A percentile compares a stretch with the other conserved stretches of the same genome.
Conservation (phyloP, 306 rosid species). For the Datisca glomerata region DNA sequence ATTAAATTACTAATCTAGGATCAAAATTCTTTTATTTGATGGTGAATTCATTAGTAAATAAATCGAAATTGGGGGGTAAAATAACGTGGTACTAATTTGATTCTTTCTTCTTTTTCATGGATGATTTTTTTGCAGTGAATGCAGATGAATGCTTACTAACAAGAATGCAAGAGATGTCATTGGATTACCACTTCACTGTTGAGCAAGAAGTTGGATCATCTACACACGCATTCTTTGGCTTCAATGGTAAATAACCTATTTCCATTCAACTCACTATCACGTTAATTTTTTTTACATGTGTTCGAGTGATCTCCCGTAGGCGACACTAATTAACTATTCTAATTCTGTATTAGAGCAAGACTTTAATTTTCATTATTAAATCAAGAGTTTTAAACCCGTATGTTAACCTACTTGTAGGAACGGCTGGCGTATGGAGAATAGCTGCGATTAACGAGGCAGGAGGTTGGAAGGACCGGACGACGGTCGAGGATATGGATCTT, state of each 20-base stretch:
- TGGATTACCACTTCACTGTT: conserved; percentile 65
- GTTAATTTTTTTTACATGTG: too few relatives aligned
- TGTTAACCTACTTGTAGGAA: conserved; percentile 22
- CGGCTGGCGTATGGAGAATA: conserved; percentile 68
- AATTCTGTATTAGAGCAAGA: not conserved
- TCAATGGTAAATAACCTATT: conserved; percentile 30
- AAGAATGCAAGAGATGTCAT: conserved; percentile 72
- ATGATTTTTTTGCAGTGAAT: conserved; percentile 33
- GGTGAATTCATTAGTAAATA: too few relatives aligned
- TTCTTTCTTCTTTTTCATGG: not conserved
- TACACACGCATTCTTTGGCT: conserved; percentile 63
- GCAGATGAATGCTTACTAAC: conserved; percentile 48
- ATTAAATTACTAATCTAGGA: too few relatives aligned
- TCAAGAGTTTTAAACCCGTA: not conserved
- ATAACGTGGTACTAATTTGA: not conserved
- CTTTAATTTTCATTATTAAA: not conserved
- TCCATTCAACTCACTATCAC: not conserved
- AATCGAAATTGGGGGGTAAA: too few relatives aligned
- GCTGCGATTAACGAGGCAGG: conserved; percentile 69
- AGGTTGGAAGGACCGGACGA: conserved; percentile 69
- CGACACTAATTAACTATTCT: not conserved
- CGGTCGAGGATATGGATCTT: conserved; percentile 70
- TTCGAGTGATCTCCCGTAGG: not conserved
- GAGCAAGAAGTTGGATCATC: conserved; percentile 76
- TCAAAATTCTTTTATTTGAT: too few relatives aligned